A percentile compares a stretch with the other conserved stretches of the same genome.
Conservation (phyloP, 2,329 filamentous ascomycete genomes). For the Sarocladium brachiariae region DNA sequence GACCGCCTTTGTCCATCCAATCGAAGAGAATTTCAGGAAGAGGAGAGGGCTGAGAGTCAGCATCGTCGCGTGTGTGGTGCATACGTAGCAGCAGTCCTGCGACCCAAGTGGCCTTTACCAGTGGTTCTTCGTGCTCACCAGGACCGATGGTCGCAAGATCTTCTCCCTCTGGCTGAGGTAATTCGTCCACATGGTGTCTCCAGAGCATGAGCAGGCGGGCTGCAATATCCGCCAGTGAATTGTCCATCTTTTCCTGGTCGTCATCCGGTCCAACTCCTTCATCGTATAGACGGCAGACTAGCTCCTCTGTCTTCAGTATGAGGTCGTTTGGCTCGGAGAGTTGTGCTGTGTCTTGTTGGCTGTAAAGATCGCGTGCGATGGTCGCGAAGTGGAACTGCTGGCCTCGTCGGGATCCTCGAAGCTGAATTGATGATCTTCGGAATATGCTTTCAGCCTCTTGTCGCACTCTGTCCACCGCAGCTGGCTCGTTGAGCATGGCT, state of each 20-base stretch:
- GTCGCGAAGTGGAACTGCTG: conserved; percentile 56
- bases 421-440: conserved; percentile 43
- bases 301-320: conserved; percentile 67
- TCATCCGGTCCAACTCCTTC: conserved; percentile 51
- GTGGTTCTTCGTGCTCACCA: conserved; percentile 51
- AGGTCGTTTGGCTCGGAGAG: conserved; percentile 65
- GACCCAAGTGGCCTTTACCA: conserved; percentile 73
- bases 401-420: conserved; percentile 34
- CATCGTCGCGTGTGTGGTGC: conserved; percentile 53
- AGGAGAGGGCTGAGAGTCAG: conserved; percentile 39
- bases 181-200: conserved; percentile 44
- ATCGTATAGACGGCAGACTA: conserved; percentile 59
- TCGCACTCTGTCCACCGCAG: conserved; percentile 44
- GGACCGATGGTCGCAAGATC: conserved; percentile 59
- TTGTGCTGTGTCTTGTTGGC: conserved; percentile 44
- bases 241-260: conserved; percentile 48
- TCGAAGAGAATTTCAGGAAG: conserved; percentile 73
- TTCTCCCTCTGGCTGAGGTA: conserved; percentile 43
- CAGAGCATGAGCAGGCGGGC: conserved; percentile 47
- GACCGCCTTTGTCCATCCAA: conserved; percentile 67
- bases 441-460: conserved; percentile 51
- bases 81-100: conserved; percentile 71
- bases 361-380: conserved; percentile 66
- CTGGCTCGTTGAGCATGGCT: conserved; percentile 49
- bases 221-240: conserved; percentile 47